Evolutionary conservation across 2,329 filamentous ascomycete species (phyloP).

Genomic region (Pseudopithomyces chartarum): DNA sequence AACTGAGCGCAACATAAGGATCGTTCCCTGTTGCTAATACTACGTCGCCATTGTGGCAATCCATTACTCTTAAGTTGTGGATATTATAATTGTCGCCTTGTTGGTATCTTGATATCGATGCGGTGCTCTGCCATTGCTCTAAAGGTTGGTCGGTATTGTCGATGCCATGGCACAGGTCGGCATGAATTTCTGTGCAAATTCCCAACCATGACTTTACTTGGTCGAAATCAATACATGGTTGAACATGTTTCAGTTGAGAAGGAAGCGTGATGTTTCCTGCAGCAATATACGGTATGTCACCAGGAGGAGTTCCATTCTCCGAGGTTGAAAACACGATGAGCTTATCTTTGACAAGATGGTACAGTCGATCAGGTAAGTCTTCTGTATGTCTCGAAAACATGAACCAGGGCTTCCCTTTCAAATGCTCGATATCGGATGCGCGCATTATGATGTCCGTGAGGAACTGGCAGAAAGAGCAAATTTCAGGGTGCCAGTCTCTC

Average conservation of each 20-base stretch:
- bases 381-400: constrained; percentile 11
- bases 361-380: neutral
- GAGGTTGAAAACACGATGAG: constrained; percentile 9
- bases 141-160: neutral
- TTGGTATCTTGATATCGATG: too few species aligned
- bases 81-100: neutral
- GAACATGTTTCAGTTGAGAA: constrained; percentile 1
- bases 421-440: neutral
- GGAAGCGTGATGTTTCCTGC: neutral
- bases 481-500: neutral
- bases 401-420: neutral
- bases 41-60: constrained; percentile 10
- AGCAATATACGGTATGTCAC: constrained; percentile 8
- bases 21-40: neutral
- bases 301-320: constrained; percentile 6
- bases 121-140: too few species aligned
- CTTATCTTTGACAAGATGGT: constrained; percentile 7
- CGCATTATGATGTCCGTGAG: neutral
- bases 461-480: constrained; percentile 1
- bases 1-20: constrained; percentile 9
- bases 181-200: constrained; percentile 8
- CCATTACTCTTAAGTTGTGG: constrained; percentile 6
- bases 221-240: constrained; percentile 11
- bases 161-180: constrained; percentile 1
- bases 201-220: constrained; percentile 8